Evolutionary conservation across 1,284 basidiomycete genomes (phyloP).

Genomic region (Takashimella koratensis): DNA sequence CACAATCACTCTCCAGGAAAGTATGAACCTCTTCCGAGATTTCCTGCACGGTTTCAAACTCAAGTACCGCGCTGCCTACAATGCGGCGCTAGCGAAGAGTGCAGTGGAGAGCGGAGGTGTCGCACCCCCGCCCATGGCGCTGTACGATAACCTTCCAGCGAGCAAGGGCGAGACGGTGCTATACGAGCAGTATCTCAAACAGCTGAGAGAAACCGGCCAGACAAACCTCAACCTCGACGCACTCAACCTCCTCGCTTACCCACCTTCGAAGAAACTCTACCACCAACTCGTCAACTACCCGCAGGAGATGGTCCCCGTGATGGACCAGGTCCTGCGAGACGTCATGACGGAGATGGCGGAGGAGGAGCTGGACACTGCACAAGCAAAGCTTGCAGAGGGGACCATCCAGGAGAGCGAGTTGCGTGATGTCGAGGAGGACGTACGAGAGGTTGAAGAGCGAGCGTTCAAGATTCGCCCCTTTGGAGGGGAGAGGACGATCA

Average conservation of each 20-base stretch:
- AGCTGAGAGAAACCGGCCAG: slow-evolving; percentile 86
- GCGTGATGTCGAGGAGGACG: slow-evolving; percentile 68
- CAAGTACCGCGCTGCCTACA: slow-evolving; percentile 76
- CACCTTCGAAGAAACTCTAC: slow-evolving; percentile 76
- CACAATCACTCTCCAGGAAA: slow-evolving; percentile 82
- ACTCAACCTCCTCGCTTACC: slow-evolving; percentile 82
- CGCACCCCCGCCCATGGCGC: slow-evolving; percentile 36
- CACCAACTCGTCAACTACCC: slow-evolving; percentile 83
- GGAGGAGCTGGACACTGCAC: slow-evolving; percentile 61
- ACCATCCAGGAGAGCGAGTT: slow-evolving; percentile 56
- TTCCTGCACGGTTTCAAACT: slow-evolving; percentile 90
- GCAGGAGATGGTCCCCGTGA: slow-evolving; percentile 92
- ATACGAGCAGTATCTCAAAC: slow-evolving; percentile 78
- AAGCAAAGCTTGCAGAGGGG: slow-evolving; percentile 26
- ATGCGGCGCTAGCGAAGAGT: slow-evolving; percentile 50
- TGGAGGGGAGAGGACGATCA: slow-evolving; percentile 67
- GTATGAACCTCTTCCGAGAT: slow-evolving; percentile 83
- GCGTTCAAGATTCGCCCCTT: slow-evolving; percentile 92
- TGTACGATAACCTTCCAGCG: slow-evolving; percentile 54
- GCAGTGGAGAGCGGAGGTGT: slow-evolving; percentile 32
- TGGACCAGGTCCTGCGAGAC: slow-evolving; percentile 94
- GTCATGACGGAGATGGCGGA: slow-evolving; percentile 77
- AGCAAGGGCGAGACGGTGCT: slow-evolving; percentile 66
- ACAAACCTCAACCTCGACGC: slow-evolving; percentile 90
- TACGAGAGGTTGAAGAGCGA: slow-evolving; percentile 70